Base-by-base conservation (phyloP, 768 basidiomycete species). In the Boletus sp. region DNA sequence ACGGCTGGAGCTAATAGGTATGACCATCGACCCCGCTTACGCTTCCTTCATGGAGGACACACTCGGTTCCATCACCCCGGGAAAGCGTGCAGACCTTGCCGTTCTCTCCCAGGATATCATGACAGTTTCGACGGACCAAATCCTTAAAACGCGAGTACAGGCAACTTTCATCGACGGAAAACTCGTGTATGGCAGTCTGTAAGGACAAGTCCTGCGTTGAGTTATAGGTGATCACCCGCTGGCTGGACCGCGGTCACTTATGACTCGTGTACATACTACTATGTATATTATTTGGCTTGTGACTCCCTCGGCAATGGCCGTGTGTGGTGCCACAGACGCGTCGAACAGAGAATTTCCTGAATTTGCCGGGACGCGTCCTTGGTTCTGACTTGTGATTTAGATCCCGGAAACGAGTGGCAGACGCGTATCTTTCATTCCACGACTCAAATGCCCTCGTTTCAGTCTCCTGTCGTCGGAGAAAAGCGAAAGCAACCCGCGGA, bases 11-110 rank as follows among this genome's bases (percentile, higher is more conserved):
- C 21, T 45, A n/a, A 51, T 57, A 89, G 87, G 92, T 19, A 90
- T 95, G 85, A 95, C 93, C 3, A 80, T 90, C 35, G 87, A 91
- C 63, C 82, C 90, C 7, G 93, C 93, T 0, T 93, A 88, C 67
- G 93, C 94, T 15, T 87, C 88, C 0, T 94, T 95, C 72, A 83
- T 83, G 0, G 90, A 93, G 61, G 64, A 78, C 39, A 72, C 64
- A 4, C 76, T 90, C 9, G 94, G 94, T n/a, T 89, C 89, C 4
- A 77, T 97, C 37, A 79, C 81, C 38, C 70, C 78, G 1, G 92
- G 93, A 17, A 93, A 93, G 65, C 77, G 80, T 30, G 94, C 92
- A 7, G 94, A 98, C 70, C 90, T 86, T 60, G 85, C 89, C n/a
- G 75, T 97, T 15, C 77, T 94, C 54, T 88, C 88, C 7, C 82